A percentile compares a stretch with the other conserved stretches of the same genome.
phyloP scores from a whole-genome alignment of 164 flowering plant species.

The Stephania cephalantha region DNA sequence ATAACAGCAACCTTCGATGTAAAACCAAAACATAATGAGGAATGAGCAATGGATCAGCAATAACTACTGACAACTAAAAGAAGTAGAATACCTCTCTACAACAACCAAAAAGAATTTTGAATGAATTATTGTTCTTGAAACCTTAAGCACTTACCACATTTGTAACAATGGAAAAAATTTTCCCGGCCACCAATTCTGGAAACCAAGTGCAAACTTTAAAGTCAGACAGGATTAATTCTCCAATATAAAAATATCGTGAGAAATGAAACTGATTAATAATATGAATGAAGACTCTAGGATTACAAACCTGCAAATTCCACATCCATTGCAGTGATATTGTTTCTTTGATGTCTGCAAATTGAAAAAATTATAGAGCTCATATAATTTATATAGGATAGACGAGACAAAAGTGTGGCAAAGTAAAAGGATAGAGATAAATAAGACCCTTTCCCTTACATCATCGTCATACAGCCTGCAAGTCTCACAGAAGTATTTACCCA shows the following conservation, averaged over 20 bases:
- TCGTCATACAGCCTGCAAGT: conserved; percentile 84
- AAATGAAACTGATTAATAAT: neutral
- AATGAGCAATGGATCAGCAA: neutral
- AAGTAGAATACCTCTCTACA: neutral
- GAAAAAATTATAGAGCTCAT: conserved; percentile 7
- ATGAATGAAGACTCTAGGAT: neutral
- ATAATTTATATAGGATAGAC: neutral
- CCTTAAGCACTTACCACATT: conserved; percentile 53
- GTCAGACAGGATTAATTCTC: neutral
- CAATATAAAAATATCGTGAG: neutral
- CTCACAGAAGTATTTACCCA: conserved; percentile 82
- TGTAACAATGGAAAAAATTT: conserved; percentile 79
- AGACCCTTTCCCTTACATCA: conserved; percentile 54
- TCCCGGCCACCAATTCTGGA: conserved; percentile 81
- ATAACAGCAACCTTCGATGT: conserved; percentile 68
- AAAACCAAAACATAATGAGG: neutral
- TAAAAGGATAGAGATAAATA: neutral
- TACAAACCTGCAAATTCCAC: conserved; percentile 88
- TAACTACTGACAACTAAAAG: neutral
- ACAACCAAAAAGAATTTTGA: neutral
- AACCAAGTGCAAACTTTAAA: conserved; percentile 1
- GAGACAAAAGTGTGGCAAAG: neutral
- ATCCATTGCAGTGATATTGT: conserved; percentile 86
- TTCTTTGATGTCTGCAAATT: conserved; percentile 61
- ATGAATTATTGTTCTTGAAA: neutral